phyloP scores from a whole-genome alignment of 192 early-diverging fungal genomes.

The Powellomyces hirtus region DNA sequence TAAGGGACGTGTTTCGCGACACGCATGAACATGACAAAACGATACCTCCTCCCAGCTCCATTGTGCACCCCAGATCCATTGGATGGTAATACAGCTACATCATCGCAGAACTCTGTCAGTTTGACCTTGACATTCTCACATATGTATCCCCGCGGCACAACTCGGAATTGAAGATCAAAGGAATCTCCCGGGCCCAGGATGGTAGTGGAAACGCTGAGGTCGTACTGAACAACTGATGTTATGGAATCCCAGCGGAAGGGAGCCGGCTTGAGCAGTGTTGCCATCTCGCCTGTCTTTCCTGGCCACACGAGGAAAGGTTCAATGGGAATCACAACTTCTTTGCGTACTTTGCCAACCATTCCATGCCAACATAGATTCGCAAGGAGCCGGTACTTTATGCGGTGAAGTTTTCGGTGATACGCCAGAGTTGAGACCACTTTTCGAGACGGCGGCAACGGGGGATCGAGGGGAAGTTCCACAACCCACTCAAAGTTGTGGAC shows the following conservation, averaged over 20 bases:
- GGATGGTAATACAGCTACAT: neutral
- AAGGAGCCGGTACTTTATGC: conserved; percentile 12
- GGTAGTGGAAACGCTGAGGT: conserved; percentile 4
- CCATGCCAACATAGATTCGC: neutral
- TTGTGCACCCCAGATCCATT: neutral
- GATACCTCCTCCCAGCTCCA: neutral
- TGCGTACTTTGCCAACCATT: neutral
- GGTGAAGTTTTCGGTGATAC: conserved; percentile 6
- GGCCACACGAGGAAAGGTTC: conserved; percentile 21
- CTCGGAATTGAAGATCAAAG: conserved; percentile 12
- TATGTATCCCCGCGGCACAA: conserved; percentile 11
- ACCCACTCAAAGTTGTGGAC: conserved; percentile 15
- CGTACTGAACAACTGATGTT: conserved; percentile 14
- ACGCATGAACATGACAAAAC: too few relatives aligned
- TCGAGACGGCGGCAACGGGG: conserved; percentile 15
- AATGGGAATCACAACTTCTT: conserved; percentile 4
- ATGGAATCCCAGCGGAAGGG: conserved; percentile 10
- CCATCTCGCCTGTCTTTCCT: neutral
- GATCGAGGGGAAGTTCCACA: conserved; percentile 6
- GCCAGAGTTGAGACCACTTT: neutral
- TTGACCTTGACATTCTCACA: conserved; percentile 18
- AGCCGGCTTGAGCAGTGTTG: neutral
- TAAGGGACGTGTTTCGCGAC: too few relatives aligned
- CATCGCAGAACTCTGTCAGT: conserved; percentile 8
- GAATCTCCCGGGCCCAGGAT: conserved; percentile 14